A percentile compares a stretch with the other conserved stretches of the same genome.
Conservation (phyloP, 2,329 filamentous ascomycete genomes). For the Kalmusia sp. region DNA sequence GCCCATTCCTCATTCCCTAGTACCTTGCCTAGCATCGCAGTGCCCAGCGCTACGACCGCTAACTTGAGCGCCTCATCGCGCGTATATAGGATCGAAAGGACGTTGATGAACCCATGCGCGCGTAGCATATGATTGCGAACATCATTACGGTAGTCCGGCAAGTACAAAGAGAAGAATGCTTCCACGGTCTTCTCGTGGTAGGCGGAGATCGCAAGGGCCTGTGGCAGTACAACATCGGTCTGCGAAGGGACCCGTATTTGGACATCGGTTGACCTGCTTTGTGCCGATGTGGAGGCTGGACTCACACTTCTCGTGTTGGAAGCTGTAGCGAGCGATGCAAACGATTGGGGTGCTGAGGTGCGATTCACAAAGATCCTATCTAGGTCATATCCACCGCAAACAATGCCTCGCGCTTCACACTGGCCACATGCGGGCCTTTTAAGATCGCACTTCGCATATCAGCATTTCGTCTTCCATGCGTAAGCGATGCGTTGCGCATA, state of each 20-base stretch:
- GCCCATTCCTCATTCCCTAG: conserved; percentile 22
- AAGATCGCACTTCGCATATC: conserved; percentile 63
- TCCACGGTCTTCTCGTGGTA: conserved; percentile 31
- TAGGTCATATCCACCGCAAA: conserved; percentile 70
- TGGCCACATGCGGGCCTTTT: conserved; percentile 67
- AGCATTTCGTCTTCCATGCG: background rate
- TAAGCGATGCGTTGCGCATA: background rate
- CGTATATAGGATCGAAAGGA: conserved; percentile 26
- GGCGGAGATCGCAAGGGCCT: conserved; percentile 26
- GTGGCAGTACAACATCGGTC: conserved; percentile 13
- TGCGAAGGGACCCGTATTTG: background rate
- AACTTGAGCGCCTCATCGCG: conserved; percentile 32
- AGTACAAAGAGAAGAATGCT: conserved; percentile 29
- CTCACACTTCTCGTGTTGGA: background rate
- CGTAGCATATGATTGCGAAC: conserved; percentile 7
- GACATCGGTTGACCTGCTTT: background rate
- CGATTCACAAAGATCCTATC: conserved; percentile 66
- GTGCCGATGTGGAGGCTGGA: background rate
- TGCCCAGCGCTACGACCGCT: conserved; percentile 31
- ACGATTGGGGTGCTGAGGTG: conserved; percentile 4
- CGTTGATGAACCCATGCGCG: conserved; percentile 18
- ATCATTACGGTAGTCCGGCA: conserved; percentile 15
- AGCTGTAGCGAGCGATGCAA: conserved; percentile 2
- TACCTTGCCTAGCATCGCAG: conserved; percentile 28
- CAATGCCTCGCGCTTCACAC: conserved; percentile 63